Percentiles rank a stretch among this genome's conserved stretches.
These are phyloP conservation scores for Syncephalastrum racemosum DNA, from an alignment of 371 early-diverging fungal species.

Conservation along the genomic window DNA sequence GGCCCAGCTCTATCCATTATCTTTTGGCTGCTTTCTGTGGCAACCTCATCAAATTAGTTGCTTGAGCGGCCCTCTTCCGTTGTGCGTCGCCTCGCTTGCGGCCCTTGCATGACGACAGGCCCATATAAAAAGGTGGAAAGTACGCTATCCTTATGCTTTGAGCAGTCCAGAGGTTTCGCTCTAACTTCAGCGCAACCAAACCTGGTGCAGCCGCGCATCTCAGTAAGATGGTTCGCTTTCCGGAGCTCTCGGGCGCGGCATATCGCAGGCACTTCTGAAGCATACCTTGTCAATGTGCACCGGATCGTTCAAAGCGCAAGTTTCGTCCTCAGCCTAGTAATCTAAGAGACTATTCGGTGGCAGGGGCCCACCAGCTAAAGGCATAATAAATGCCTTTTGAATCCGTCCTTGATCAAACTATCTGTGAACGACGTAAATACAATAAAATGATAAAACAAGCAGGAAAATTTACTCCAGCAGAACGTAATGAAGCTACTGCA, in stretches of 20 bases:
- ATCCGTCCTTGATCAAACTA: too few relatives aligned
- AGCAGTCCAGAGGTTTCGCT: constrained; percentile 28
- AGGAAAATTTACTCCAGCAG: too few relatives aligned
- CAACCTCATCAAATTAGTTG: neutral
- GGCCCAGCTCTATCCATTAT: constrained; percentile 19
- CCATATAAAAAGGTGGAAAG: constrained; percentile 39
- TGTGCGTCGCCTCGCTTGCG: constrained; percentile 8
- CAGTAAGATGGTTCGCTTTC: constrained; percentile 29
- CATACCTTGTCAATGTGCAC: constrained; percentile 3
- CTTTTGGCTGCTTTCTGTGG: neutral
- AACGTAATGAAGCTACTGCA: too few relatives aligned
- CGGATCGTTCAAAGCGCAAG: constrained; percentile 22
- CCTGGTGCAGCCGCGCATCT: constrained; percentile 47
- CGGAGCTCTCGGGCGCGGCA: constrained; percentile 21
- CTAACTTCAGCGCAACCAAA: constrained; percentile 33
- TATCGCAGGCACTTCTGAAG: constrained; percentile 17
- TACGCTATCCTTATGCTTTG: constrained; percentile 35
- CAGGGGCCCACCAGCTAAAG: too few relatives aligned
- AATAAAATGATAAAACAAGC: too few relatives aligned
- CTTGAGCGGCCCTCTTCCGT: constrained; percentile 3
- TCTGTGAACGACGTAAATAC: too few relatives aligned
- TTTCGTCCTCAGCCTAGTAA: neutral
- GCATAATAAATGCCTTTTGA: too few relatives aligned
- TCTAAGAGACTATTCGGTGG: too few relatives aligned
- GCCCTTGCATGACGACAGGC: constrained; percentile 16